These are phyloP conservation scores for Geotrichum histeridarum DNA, from an alignment of 1,139 yeast species.

Conservation along the genomic window DNA sequence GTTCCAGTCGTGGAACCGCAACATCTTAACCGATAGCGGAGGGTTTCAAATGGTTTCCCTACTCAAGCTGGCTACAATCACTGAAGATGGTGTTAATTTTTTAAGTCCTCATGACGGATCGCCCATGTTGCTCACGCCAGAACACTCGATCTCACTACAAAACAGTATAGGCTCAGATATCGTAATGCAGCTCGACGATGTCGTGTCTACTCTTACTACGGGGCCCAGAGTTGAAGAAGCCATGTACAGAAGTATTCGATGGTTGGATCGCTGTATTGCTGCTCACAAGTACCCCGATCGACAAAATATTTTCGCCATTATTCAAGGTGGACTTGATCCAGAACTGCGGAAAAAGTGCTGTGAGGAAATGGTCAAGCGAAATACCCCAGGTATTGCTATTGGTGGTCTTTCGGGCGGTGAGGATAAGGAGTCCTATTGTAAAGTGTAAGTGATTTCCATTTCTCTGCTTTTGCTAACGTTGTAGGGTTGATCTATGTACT, in stretches of 20 bases:
- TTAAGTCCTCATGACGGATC: slow-evolving; percentile 45
- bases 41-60: slow-evolving; percentile 47
- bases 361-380: slow-evolving; percentile 41
- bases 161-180: slow-evolving; percentile 45
- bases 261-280: slow-evolving; percentile 45
- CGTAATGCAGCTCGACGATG: slow-evolving; percentile 46
- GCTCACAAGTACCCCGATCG: slow-evolving; percentile 43
- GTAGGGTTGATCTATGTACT: slow-evolving; percentile 38
- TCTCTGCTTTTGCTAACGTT: background rate
- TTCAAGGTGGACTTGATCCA: slow-evolving; percentile 44
- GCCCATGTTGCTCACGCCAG: slow-evolving; percentile 46
- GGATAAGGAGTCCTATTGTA: slow-evolving; percentile 40
- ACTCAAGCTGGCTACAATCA: slow-evolving; percentile 43
- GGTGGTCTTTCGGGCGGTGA: slow-evolving; percentile 47
- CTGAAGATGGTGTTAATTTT: slow-evolving; percentile 45
- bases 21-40: slow-evolving; percentile 44
- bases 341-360: slow-evolving; percentile 41
- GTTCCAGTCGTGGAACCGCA: slow-evolving; percentile 42
- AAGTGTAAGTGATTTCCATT: slow-evolving; percentile 26
- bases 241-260: slow-evolving; percentile 42
- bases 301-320: slow-evolving; percentile 43
- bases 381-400: slow-evolving; percentile 46
- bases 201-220: slow-evolving; percentile 42
- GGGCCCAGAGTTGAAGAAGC: slow-evolving; percentile 45
- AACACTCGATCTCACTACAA: slow-evolving; percentile 43